Base-by-base conservation (phyloP, 2,329 filamentous ascomycete genomes). In the Phaeoacremonium minimum region DNA sequence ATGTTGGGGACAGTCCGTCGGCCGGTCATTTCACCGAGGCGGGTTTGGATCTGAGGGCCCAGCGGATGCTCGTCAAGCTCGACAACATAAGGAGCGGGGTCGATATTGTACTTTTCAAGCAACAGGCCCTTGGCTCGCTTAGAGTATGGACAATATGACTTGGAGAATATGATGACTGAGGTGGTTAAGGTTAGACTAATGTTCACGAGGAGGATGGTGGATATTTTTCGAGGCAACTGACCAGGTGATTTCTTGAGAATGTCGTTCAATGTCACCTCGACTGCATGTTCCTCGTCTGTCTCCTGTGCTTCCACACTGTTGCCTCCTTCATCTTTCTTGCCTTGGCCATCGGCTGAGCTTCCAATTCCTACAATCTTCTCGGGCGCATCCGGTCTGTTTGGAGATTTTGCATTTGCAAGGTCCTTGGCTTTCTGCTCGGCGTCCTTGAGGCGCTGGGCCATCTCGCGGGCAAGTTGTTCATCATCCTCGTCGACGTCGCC, bases 111-210 rank as follows among this genome's bases (percentile, higher is more conserved):
- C 50, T 85, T 83, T 15, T 90, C 79, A 29, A 95, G 77, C 28
- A 98, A 76, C 38, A 97, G 76, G 30, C 73, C 71, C 64, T 98
- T 98, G 31, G 93, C 93, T 49, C 80, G 81, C 56, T 81, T 84
- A 35, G 89, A 96, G 64, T 77, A 83, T 1, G 85, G 88, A 61
- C 93, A 98, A 65, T 91, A 95, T 2, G 85, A 79, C 63, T 98
- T 97, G 46, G 89, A 95, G 67, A 97, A 97, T 51, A 98, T 87
- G 57, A 96, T 86, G 42, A 97, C 88, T 93, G 46, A 18, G 11
- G 4, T 9, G 19, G 19, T 15, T 12, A 14, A 6, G 7, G 16
- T 50, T 41, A 51, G 20, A 28, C 17, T 7, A 37, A 34, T 44
- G 29, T 31, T 37, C 9, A 29, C 38, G 13, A 35, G 48, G 36